Evolutionary conservation across 2,329 filamentous ascomycete species (phyloP).

Genomic region (Cercospora zeae-maydis): DNA sequence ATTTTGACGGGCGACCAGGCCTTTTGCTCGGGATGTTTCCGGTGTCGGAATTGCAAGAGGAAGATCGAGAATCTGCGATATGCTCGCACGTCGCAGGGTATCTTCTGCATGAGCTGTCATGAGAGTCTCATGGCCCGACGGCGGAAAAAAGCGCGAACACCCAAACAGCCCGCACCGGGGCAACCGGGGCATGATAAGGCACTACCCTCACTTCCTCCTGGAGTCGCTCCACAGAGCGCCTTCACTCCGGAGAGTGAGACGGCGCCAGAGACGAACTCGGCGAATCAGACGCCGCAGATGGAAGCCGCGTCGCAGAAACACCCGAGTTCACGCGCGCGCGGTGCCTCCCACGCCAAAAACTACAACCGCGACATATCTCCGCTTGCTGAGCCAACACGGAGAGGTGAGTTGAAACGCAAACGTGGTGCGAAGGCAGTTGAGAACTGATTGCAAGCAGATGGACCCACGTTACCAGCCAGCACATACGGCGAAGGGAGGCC

Average conservation of each 20-base stretch:
- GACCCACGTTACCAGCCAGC: slow-evolving; percentile 67
- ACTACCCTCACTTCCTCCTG: slow-evolving; percentile 82
- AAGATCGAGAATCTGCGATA: slow-evolving; percentile 98
- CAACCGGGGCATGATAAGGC: slow-evolving; percentile 65
- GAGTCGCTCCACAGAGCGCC: slow-evolving; percentile 59
- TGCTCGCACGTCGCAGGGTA: slow-evolving; percentile 94
- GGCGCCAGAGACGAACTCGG: slow-evolving; percentile 57
- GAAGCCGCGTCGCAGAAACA: slow-evolving; percentile 43
- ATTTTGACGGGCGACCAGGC: slow-evolving; percentile 97
- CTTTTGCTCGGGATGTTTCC: slow-evolving; percentile 95
- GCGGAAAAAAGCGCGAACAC: slow-evolving; percentile 72
- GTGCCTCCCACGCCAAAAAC: slow-evolving; percentile 22
- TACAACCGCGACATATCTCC: slow-evolving; percentile 37
- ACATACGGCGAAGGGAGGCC: slow-evolving; percentile 76
- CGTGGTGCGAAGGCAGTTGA: not conserved
- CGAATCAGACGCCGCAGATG: slow-evolving; percentile 67
- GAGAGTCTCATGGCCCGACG: slow-evolving; percentile 92
- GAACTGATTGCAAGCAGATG: slow-evolving; percentile 44
- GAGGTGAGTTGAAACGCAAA: slow-evolving; percentile 30
- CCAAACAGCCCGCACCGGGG: slow-evolving; percentile 53
- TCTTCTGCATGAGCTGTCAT: slow-evolving; percentile 99
- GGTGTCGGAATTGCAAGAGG: slow-evolving; percentile 95
- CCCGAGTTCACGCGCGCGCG: slow-evolving; percentile 29
- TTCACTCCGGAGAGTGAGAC: slow-evolving; percentile 58
- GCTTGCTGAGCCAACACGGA: slow-evolving; percentile 34